Evolutionary conservation across 2,329 filamentous ascomycete genomes (phyloP), one percentile per base, ranked within the genome.

Genomic region (Xylariales sp.): DNA sequence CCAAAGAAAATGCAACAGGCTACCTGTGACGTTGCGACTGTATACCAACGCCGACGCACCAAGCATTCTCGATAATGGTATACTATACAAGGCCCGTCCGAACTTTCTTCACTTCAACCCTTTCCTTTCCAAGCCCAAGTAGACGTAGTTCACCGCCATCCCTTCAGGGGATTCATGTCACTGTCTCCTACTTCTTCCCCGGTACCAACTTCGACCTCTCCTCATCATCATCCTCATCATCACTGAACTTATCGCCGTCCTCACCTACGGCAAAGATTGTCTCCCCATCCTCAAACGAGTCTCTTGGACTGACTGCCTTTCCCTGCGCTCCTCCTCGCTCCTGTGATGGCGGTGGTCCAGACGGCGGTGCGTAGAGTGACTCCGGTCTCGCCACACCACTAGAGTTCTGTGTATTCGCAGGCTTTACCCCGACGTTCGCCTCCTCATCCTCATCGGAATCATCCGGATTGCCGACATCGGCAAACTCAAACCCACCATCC

Each of bases 221-320:
- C 15, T 70, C 74, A 1, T 57, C 61, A 7, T 56, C 62, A 10
- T 69, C 69, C 15, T 83, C 85, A 42, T 87, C 84, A 43, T 88
- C 86, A 12, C 84, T 88, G 72, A 89, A 91, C 58, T 84, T 88
- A 57, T 93, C 88, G 1, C 71, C 78, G 42, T 85, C 84, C 54
- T 95, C 90, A 9, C 89, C 91, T 9, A 97, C 87, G 1, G 91
- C 91, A 56, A 97, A 97, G 47, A 97, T 94, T 0, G 90, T 95
- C 66, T 97, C 93, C 9, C 89, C 89, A 48, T 97, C 90, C 24
- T 86, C 66, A 27, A 79, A 61, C 2, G 75, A 79, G 43, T 77
- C 71, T 12, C 75, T 66, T 12, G 68, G 67, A 38, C 79, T 83
- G 46, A 83, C 70, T 53, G 78, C 62, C 44, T 56, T 57, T 16